Conservation (phyloP, 2,329 filamentous ascomycete genomes). For the Botrytis elliptica region DNA sequence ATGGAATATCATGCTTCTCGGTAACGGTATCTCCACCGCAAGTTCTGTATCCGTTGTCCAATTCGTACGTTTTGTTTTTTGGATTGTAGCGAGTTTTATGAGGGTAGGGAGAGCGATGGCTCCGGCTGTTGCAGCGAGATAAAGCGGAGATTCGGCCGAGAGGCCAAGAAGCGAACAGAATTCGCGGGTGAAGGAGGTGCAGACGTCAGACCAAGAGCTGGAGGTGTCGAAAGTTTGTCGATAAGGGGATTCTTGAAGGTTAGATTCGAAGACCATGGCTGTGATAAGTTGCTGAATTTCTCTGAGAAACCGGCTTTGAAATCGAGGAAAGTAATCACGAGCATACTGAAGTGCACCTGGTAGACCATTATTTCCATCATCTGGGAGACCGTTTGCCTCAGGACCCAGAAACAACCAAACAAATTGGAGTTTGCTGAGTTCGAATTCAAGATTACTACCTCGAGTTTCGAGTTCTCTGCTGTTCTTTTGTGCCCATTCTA, state of each 20-base stretch:
- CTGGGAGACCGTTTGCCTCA: constrained; percentile 53
- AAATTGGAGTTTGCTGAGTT: constrained; percentile 86
- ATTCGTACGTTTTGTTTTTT: constrained; percentile 85
- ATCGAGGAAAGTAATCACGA: constrained; percentile 68
- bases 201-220: constrained; percentile 77
- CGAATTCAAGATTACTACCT: constrained; percentile 92
- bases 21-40: constrained; percentile 69
- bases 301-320: constrained; percentile 69
- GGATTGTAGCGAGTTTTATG: constrained; percentile 83
- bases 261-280: constrained; percentile 76
- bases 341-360: constrained; percentile 74
- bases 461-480: constrained; percentile 69
- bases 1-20: constrained; percentile 71
- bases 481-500: constrained; percentile 78
- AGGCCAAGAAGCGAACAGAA: constrained; percentile 91
- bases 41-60: constrained; percentile 93
- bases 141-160: constrained; percentile 87
- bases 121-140: constrained; percentile 88
- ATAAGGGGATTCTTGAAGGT: constrained; percentile 77
- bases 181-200: constrained; percentile 84
- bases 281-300: constrained; percentile 81
- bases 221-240: constrained; percentile 71
- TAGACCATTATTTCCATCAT: constrained; percentile 55
- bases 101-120: constrained; percentile 87
- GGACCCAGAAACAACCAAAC: constrained; percentile 79